Percentiles rank a stretch among this genome's conserved stretches.
These are phyloP conservation scores for Phytophthora pistaciae DNA, from an alignment of 352 stramenopile species.

Conservation along the genomic window DNA sequence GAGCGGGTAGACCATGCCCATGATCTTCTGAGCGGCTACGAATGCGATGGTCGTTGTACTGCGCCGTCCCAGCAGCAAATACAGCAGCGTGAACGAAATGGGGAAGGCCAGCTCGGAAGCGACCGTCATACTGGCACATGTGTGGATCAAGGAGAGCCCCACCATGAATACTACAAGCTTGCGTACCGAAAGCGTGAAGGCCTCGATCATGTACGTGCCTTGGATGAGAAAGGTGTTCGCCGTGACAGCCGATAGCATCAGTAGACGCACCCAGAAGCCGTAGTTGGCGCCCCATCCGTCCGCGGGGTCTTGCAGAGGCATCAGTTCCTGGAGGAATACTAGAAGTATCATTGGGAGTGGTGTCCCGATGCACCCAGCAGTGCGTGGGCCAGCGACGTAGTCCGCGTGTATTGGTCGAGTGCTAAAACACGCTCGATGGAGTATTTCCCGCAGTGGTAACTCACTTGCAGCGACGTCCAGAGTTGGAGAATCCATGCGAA, in stretches of 20 bases:
- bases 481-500: conserved; percentile 1
- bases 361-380: conserved; percentile 14
- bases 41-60: not conserved
- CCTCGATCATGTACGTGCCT: conserved; percentile 19
- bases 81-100: conserved; percentile 26
- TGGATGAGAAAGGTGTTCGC: conserved; percentile 16
- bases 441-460: conserved; percentile 27
- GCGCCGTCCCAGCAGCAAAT: not conserved
- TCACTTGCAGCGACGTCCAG: conserved; percentile 27
- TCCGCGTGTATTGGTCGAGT: conserved; percentile 16
- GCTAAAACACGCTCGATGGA: conserved; percentile 24
- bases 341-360: conserved; percentile 21
- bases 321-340: conserved; percentile 13
- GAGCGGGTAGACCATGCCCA: conserved; percentile 27
- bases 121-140: conserved; percentile 9
- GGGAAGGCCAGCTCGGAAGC: conserved; percentile 11
- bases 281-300: conserved; percentile 22
- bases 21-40: conserved; percentile 13
- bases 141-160: conserved; percentile 10
- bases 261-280: conserved; percentile 23
- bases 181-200: conserved; percentile 6
- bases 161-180: conserved; percentile 2
- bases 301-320: conserved; percentile 24
- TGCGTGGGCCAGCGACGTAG: conserved; percentile 15
- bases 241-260: conserved; percentile 12